phyloP scores from a whole-genome alignment of 2,329 filamentous ascomycete species.

The Fusarium incarnatum region DNA sequence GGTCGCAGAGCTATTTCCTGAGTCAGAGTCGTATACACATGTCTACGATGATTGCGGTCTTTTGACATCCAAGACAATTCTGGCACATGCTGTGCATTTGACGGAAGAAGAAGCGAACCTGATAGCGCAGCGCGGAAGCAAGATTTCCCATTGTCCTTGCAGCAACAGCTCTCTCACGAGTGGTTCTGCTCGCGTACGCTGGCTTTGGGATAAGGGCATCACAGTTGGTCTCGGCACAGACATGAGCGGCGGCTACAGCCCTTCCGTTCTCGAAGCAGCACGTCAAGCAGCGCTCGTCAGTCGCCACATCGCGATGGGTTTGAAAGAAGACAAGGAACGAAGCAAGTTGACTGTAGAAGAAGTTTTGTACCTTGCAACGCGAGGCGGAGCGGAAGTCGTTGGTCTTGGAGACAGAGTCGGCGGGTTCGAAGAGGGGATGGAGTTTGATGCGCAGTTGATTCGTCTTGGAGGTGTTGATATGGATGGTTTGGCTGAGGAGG shows the following conservation, averaged over 20 bases:
- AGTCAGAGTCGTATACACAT: slow-evolving; percentile 71
- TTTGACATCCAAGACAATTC: slow-evolving; percentile 77
- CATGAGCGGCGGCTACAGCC: slow-evolving; percentile 86
- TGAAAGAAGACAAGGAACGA: slow-evolving; percentile 54
- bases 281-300: slow-evolving; percentile 84
- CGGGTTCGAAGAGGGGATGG: slow-evolving; percentile 85
- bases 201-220: slow-evolving; percentile 78
- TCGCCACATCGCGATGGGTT: slow-evolving; percentile 73
- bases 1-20: slow-evolving; percentile 77
- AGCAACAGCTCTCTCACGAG: slow-evolving; percentile 86
- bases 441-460: slow-evolving; percentile 91
- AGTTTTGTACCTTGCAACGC: slow-evolving; percentile 85
- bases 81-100: slow-evolving; percentile 88
- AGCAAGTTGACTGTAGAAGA: slow-evolving; percentile 86
- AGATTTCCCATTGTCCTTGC: slow-evolving; percentile 87
- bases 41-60: slow-evolving; percentile 83
- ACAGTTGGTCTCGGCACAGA: slow-evolving; percentile 91
- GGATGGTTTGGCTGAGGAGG: slow-evolving; percentile 54
- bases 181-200: slow-evolving; percentile 80
- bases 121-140: slow-evolving; percentile 70
- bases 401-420: slow-evolving; percentile 79
- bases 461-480: slow-evolving; percentile 65
- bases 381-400: slow-evolving; percentile 86
- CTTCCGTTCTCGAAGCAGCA: slow-evolving; percentile 84
- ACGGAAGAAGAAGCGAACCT: slow-evolving; percentile 72